Base-by-base conservation (phyloP, 1,284 basidiomycete genomes). In the Rhizoctonia solani region DNA sequence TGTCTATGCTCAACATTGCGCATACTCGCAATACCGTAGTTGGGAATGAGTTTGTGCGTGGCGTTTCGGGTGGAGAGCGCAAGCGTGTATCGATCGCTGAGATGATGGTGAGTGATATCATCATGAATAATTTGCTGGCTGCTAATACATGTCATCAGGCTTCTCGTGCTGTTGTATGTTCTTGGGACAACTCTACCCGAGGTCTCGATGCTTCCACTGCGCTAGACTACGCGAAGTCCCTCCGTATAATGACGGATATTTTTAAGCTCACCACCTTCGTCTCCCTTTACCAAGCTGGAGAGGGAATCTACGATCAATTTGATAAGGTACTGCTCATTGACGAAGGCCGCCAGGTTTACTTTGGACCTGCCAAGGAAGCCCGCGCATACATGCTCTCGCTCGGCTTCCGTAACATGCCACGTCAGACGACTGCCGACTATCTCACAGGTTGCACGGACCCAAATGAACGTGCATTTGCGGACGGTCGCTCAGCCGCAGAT, bases 21-120 rank as follows among this genome's bases (percentile, higher is more conserved):
- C 89, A 90, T 69, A 92, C 89, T 0, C 80, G 81, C 68, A 79
- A 89, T 72, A 94, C 92, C 0, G 83, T 90, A 1, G 89, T 94
- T 23, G 93, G 93, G 2, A 85, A 93, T 75, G 87, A 86, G 3
- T 82, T 83, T 3, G 79, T 93, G 1, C 80, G 90, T 6, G 93
- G 92, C 54, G 85, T 94, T 1, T 87, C 86, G 27, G 93, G 92
- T 23, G 93, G 93, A 50, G 54, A 55, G n/a, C 25, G 30, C 23
- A 55, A 90, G 76, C 84, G 91, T 41, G 90, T 92, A 0, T 89
- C 86, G 0, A 89, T 93, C 71, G 82, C 85, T 11, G 91, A 93
- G 76, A 81, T 83, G 8, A 76, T 92, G 49, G 37, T 39, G 37
- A 16, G 37, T 39, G 4, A n/a, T 39, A 39, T 39, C 16, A 8